Conservation (phyloP, 2,329 filamentous ascomycete genomes). For the Salinomyces thailandicus region DNA sequence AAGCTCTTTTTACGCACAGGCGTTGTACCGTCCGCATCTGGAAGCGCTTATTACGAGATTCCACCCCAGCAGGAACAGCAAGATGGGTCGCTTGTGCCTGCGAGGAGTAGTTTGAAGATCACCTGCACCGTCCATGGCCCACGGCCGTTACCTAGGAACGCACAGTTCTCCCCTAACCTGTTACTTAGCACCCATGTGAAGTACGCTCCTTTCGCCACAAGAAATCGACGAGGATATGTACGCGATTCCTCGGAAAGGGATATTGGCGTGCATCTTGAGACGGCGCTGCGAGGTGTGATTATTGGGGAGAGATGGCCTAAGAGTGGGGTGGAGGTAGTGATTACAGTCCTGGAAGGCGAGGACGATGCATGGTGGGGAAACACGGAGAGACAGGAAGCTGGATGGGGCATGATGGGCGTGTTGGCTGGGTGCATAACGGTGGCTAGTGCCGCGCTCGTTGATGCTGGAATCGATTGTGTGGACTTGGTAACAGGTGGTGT, state of each 20-base stretch:
- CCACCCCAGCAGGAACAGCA: conserved; percentile 29
- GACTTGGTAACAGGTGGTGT: conserved; percentile 85
- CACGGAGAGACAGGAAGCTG: conserved; percentile 27
- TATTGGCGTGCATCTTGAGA: conserved; percentile 81
- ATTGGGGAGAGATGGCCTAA: conserved; percentile 98
- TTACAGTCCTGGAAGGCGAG: conserved; percentile 88
- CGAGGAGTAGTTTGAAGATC: conserved; percentile 66
- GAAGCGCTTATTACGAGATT: conserved; percentile 73
- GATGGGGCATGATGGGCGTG: conserved; percentile 85
- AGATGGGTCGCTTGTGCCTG: conserved; percentile 35
- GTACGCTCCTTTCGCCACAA: conserved; percentile 87
- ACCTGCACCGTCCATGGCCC: conserved; percentile 90
- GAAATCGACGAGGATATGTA: conserved; percentile 71
- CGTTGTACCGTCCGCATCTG: conserved; percentile 83
- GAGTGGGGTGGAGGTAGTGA: conserved; percentile 87
- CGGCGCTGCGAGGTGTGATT: conserved; percentile 75
- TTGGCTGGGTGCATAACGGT: conserved; percentile 87
- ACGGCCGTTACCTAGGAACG: conserved; percentile 76
- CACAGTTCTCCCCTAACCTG: conserved; percentile 84
- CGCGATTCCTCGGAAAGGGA: conserved; percentile 81
- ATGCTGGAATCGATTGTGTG: conserved; percentile 92
- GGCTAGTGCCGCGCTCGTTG: conserved; percentile 80
- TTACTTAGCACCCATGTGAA: conserved; percentile 90
- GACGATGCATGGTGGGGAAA: conserved; percentile 61
- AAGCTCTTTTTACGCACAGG: conserved; percentile 90